Evolutionary conservation across 2,329 filamentous ascomycete species (phyloP).

Genomic region (Colletotrichum kahawae): DNA sequence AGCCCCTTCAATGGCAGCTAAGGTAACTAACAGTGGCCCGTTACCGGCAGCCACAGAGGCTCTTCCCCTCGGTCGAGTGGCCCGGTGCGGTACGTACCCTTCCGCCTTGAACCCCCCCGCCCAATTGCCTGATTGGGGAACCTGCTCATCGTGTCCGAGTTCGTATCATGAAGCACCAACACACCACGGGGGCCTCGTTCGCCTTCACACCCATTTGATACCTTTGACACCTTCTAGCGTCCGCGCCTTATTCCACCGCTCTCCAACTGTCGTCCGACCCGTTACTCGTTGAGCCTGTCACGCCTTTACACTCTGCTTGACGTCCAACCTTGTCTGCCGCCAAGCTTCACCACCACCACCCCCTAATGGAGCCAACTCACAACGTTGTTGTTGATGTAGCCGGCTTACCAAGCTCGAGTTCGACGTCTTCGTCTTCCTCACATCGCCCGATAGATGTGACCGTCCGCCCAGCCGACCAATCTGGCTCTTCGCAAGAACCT

Average conservation of each 20-base stretch:
- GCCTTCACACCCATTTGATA: background rate
- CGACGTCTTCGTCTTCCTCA: background rate
- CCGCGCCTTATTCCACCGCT: background rate
- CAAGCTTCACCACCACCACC: background rate
- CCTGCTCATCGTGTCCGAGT: constrained; percentile 9
- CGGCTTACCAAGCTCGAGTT: background rate
- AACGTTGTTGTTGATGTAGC: background rate
- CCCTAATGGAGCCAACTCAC: background rate
- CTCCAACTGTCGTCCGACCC: background rate
- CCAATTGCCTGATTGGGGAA: background rate
- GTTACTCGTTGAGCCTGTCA: background rate
- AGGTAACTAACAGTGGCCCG: background rate
- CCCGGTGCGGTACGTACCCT: background rate
- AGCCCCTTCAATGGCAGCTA: background rate
- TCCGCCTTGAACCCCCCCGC: background rate
- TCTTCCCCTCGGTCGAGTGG: background rate
- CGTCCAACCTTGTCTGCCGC: background rate
- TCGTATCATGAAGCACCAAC: constrained; percentile 10
- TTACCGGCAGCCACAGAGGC: background rate
- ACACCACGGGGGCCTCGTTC: background rate
- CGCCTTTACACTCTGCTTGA: background rate
- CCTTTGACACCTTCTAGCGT: background rate
- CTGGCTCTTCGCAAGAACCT: background rate
- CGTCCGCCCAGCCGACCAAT: background rate
- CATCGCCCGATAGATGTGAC: background rate